These are phyloP conservation scores for Phytophthora citrophthora DNA, from an alignment of 352 stramenopile genomes.

Conservation along the genomic window DNA sequence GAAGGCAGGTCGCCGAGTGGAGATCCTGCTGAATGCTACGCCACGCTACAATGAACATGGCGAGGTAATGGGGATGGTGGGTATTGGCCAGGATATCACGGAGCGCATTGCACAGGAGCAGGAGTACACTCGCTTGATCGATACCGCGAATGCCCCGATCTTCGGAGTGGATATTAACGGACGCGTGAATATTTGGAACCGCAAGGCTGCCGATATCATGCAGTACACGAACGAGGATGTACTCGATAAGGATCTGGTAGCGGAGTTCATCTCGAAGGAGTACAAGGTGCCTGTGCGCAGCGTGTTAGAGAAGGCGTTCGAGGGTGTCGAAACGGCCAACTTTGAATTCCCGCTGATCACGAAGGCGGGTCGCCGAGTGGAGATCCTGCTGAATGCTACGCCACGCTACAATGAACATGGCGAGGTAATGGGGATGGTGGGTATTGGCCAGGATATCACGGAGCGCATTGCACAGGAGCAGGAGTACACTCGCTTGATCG, in stretches of 20 bases:
- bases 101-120: slow-evolving; percentile 67
- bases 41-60: slow-evolving; percentile 14
- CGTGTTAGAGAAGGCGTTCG: slow-evolving; percentile 34
- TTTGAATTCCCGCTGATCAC: slow-evolving; percentile 54
- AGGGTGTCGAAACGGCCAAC: slow-evolving; percentile 49
- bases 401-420: slow-evolving; percentile 24
- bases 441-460: slow-evolving; percentile 32
- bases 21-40: slow-evolving; percentile 22
- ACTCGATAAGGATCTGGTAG: slow-evolving; percentile 59
- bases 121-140: slow-evolving; percentile 61
- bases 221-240: slow-evolving; percentile 52
- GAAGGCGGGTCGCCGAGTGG: slow-evolving; percentile 20
- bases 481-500: slow-evolving; percentile 86
- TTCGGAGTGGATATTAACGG: slow-evolving; percentile 70
- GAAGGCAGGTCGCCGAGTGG: not conserved
- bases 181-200: slow-evolving; percentile 62
- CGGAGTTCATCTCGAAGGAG: slow-evolving; percentile 65
- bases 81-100: slow-evolving; percentile 56
- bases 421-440: slow-evolving; percentile 24
- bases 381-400: slow-evolving; percentile 29
- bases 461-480: slow-evolving; percentile 72
- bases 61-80: slow-evolving; percentile 17
- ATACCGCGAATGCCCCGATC: slow-evolving; percentile 65
- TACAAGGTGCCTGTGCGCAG: slow-evolving; percentile 41
- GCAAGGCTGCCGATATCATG: slow-evolving; percentile 58